A percentile compares a stretch with the other conserved stretches of the same genome.
Evolutionary conservation across 345 rosid species (phyloP).

Genomic region (Linum lewisii): DNA sequence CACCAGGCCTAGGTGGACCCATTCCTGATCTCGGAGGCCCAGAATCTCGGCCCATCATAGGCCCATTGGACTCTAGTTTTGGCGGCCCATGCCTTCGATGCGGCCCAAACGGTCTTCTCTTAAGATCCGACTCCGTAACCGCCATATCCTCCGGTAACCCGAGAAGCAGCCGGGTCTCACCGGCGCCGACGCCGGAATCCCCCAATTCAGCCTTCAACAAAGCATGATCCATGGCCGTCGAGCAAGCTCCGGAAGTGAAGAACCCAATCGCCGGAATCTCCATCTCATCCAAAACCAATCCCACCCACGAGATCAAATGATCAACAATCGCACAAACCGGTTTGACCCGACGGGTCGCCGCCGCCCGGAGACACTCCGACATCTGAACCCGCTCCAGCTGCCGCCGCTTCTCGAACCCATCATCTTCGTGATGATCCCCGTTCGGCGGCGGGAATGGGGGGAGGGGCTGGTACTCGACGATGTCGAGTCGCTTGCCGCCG

Average conservation of each 20-base stretch:
- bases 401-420: neutral
- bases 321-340: constrained; percentile 18
- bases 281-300: constrained; percentile 14
- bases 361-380: neutral
- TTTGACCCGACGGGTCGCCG: neutral
- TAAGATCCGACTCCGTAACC: constrained; percentile 13
- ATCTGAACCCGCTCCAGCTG: neutral
- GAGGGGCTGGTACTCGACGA: neutral
- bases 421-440: neutral
- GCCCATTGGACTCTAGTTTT: neutral
- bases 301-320: constrained; percentile 17
- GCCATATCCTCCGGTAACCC: constrained; percentile 28
- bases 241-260: constrained; percentile 27
- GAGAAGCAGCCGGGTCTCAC: constrained; percentile 17
- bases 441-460: neutral
- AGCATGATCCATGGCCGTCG: constrained; percentile 25
- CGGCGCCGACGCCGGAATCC: constrained; percentile 7
- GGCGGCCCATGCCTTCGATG: constrained; percentile 1
- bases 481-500: neutral
- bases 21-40: constrained; percentile 4
- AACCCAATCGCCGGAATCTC: constrained; percentile 20
- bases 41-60: neutral
- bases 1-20: constrained; percentile 29
- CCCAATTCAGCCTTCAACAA: constrained; percentile 17
- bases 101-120: constrained; percentile 12